Percentiles rank a stretch among this genome's conserved stretches.
Conservation (phyloP, 139 green algal species). For the Chlorella sp. region DNA sequence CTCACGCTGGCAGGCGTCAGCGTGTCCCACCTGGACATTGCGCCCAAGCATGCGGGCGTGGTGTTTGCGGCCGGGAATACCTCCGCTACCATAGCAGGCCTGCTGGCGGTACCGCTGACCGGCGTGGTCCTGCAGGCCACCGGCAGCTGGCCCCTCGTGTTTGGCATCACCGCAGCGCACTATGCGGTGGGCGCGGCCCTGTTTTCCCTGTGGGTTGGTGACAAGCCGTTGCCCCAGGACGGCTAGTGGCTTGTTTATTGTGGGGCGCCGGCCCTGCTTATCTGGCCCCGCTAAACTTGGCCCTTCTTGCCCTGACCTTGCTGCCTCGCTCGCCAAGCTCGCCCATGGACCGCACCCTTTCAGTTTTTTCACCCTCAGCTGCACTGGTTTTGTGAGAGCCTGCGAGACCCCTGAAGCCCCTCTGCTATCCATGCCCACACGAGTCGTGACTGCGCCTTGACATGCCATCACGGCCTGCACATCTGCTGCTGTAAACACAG, state of each 20-base stretch:
- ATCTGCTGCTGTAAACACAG: no score
- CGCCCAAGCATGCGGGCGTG: slow-evolving; percentile 72
- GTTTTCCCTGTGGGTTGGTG: slow-evolving; percentile 71
- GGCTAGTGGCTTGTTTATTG: not conserved
- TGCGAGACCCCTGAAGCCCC: no score
- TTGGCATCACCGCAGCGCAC: slow-evolving; percentile 74
- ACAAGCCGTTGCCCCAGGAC: slow-evolving; percentile 57
- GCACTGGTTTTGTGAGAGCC: no score
- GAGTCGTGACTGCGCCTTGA: no score
- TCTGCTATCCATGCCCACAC: no score
- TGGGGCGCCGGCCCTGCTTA: no score
- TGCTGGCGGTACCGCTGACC: slow-evolving; percentile 74
- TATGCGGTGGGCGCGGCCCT: slow-evolving; percentile 68
- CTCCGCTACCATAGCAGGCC: slow-evolving; percentile 73
- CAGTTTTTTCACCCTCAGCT: no score
- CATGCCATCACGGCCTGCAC: no score
- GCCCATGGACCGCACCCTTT: not conserved
- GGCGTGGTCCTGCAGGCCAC: slow-evolving; percentile 70
- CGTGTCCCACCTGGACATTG: slow-evolving; percentile 81
- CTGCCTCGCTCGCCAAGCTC: not conserved
- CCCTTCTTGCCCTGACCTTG: not conserved
- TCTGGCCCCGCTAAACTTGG: no score
- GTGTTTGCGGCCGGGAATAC: slow-evolving; percentile 86
- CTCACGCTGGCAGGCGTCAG: slow-evolving; percentile 79
- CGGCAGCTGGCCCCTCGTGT: slow-evolving; percentile 76